These are phyloP conservation scores for Arthrobotrys sinensis DNA, from an alignment of 2,329 filamentous ascomycete species.

Conservation along the genomic window DNA sequence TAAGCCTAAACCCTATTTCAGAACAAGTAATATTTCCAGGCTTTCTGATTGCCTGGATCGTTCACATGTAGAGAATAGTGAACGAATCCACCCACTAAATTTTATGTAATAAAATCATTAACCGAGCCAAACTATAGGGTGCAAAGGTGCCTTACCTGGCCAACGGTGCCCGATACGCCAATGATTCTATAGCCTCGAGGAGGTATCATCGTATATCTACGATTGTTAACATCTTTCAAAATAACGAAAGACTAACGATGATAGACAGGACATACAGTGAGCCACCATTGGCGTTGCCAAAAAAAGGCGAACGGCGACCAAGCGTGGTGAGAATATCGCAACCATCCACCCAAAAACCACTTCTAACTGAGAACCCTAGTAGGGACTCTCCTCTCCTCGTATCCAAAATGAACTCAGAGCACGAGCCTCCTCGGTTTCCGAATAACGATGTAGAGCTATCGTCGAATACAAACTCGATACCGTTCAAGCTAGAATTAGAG, in stretches of 20 bases:
- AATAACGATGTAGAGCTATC: slow-evolving; percentile 87
- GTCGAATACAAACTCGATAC: slow-evolving; percentile 93
- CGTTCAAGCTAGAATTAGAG: slow-evolving; percentile 72
- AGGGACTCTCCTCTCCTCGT: slow-evolving; percentile 87
- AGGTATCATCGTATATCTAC: slow-evolving; percentile 87
- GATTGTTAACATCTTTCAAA: slow-evolving; percentile 13
- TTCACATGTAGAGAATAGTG: slow-evolving; percentile 63
- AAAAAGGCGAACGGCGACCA: slow-evolving; percentile 87
- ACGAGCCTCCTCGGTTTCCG: slow-evolving; percentile 84
- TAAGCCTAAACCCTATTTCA: background rate
- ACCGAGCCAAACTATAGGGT: no score
- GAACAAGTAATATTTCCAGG: background rate
- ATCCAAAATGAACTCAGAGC: slow-evolving; percentile 76
- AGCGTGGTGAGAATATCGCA: slow-evolving; percentile 90
- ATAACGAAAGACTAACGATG: slow-evolving; percentile 4
- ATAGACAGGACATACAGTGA: slow-evolving; percentile 78
- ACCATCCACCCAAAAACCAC: slow-evolving; percentile 83
- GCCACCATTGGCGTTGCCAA: slow-evolving; percentile 84
- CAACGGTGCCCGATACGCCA: slow-evolving; percentile 79
- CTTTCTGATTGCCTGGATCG: background rate
- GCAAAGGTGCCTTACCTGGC: slow-evolving; percentile 35
- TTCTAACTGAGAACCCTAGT: slow-evolving; percentile 83
- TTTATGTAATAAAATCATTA: slow-evolving; percentile 26
- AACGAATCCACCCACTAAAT: slow-evolving; percentile 63
- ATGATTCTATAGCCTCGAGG: slow-evolving; percentile 90